Evolutionary conservation across 345 rosid species (phyloP).

Genomic region (Salix viminalis): DNA sequence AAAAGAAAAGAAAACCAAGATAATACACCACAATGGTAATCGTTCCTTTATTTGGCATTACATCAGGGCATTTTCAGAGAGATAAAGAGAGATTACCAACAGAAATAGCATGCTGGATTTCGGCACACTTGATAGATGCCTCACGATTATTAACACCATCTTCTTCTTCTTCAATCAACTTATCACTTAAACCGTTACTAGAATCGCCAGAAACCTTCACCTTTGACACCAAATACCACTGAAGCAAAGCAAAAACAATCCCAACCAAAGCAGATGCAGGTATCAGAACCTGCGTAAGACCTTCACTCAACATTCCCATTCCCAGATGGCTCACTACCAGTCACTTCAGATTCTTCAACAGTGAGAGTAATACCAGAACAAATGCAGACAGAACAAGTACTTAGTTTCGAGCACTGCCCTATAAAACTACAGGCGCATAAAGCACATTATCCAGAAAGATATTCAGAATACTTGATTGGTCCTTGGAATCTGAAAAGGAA

Average conservation of each 20-base stretch:
- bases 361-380: not conserved
- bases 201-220: constrained; percentile 39
- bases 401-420: not conserved
- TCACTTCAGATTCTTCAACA: constrained; percentile 6
- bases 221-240: constrained; percentile 59
- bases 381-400: not conserved
- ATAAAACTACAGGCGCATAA: not conserved
- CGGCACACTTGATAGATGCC: constrained; percentile 54
- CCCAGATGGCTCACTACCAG: constrained; percentile 1
- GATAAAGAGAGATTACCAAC: constrained; percentile 35
- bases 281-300: constrained; percentile 46
- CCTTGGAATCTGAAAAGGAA: not conserved
- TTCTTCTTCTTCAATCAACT: constrained; percentile 47
- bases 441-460: constrained; percentile 13
- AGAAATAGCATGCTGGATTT: constrained; percentile 69
- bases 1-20: not conserved
- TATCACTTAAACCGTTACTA: constrained; percentile 32
- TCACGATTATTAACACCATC: constrained; percentile 47
- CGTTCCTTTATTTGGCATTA: no score
- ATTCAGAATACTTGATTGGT: constrained; percentile 20
- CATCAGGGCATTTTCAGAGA: not conserved
- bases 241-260: constrained; percentile 61
- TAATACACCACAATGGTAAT: no score
- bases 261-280: constrained; percentile 49
- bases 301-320: constrained; percentile 48